phyloP scores from a whole-genome alignment of 2,329 filamentous ascomycete species.

The Aureobasidium sp. region DNA sequence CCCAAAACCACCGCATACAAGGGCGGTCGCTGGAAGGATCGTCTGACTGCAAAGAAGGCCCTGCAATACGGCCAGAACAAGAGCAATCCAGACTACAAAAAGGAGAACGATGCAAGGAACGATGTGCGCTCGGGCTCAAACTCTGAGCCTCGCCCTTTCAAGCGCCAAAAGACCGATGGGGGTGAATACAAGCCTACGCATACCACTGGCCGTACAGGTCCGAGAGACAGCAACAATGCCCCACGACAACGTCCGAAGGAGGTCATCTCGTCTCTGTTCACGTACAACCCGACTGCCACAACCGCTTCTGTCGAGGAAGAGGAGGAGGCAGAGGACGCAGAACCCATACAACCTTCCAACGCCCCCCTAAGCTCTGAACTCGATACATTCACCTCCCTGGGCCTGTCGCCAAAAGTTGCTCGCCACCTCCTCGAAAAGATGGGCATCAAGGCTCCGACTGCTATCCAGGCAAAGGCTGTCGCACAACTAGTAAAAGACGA shows the following conservation, averaged over 20 bases:
- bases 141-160: slow-evolving; percentile 14
- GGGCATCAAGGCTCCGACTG: slow-evolving; percentile 81
- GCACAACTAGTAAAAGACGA: slow-evolving; percentile 72
- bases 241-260: slow-evolving; percentile 39
- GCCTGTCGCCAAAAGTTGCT: slow-evolving; percentile 72
- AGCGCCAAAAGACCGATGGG: slow-evolving; percentile 20
- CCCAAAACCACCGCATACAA: slow-evolving; percentile 62
- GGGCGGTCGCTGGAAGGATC: slow-evolving; percentile 89
- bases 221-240: background rate
- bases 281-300: slow-evolving; percentile 72
- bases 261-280: slow-evolving; percentile 86
- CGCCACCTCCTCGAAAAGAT: slow-evolving; percentile 80
- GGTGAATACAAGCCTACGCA: slow-evolving; percentile 4
- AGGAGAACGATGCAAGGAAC: background rate
- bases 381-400: slow-evolving; percentile 78
- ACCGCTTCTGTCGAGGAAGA: slow-evolving; percentile 48
- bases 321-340: slow-evolving; percentile 37
- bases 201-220: slow-evolving; percentile 8
- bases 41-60: slow-evolving; percentile 70
- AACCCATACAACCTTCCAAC: slow-evolving; percentile 70
- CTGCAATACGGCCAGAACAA: slow-evolving; percentile 48
- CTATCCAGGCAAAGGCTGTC: slow-evolving; percentile 87
- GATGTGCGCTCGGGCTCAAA: slow-evolving; percentile 7
- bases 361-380: slow-evolving; percentile 79
- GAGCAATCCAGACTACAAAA: slow-evolving; percentile 12